Percentiles rank a stretch among this genome's conserved stretches.
Conservation (phyloP, 2,329 filamentous ascomycete species). For the Parasarocladium wereldwijsianum region DNA sequence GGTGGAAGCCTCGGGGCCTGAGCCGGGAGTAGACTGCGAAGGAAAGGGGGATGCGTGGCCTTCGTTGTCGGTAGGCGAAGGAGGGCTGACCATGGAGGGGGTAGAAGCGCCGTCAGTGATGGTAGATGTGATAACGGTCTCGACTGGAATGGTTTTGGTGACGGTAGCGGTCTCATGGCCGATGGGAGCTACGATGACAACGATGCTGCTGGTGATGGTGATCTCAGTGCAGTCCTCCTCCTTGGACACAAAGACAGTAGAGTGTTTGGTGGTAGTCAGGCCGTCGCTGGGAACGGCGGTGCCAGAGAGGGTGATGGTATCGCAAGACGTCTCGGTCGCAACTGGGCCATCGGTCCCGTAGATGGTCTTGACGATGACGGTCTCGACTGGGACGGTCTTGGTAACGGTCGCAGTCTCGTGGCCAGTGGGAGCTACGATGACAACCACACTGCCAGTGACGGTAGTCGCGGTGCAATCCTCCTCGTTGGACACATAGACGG, state of each 20-base stretch:
- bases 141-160: conserved; percentile 5
- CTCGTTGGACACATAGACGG: conserved; percentile 1
- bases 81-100: no score
- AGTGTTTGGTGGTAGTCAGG: not conserved
- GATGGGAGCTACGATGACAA: not conserved
- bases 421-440: not conserved
- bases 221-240: not conserved
- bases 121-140: no score
- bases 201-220: not conserved
- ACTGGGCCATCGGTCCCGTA: no score
- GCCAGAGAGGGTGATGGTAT: not conserved
- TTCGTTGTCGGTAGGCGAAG: no score
- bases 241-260: conserved; percentile 1
- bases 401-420: not conserved
- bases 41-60: no score
- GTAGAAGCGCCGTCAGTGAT: no score
- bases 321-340: not conserved
- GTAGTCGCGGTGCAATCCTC: not conserved
- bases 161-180: not conserved
- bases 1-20: conserved; percentile 4
- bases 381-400: conserved; percentile 6
- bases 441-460: not conserved
- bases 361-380: no score
- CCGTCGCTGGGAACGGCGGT: not conserved
- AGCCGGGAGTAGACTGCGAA: no score